phyloP scores from a whole-genome alignment of 805 yeast species.

The Myxozyma nipponensis region DNA sequence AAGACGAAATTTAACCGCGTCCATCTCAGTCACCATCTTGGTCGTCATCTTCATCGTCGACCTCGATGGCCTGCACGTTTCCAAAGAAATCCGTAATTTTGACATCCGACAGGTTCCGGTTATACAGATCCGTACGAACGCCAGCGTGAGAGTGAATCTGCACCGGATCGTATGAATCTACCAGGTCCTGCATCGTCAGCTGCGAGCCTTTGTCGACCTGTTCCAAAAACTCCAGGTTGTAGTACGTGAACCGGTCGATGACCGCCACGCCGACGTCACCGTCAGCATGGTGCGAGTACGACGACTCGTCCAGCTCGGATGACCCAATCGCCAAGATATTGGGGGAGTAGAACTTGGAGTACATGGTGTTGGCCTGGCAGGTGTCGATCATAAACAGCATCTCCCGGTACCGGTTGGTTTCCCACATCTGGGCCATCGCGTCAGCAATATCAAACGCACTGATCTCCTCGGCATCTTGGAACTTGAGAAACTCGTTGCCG shows the following conservation, averaged over 20 bases:
- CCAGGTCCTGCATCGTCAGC: constrained; percentile 73
- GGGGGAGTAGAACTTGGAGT: constrained; percentile 85
- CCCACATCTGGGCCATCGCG: constrained; percentile 96
- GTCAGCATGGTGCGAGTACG: constrained; percentile 95
- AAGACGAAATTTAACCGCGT: not conserved
- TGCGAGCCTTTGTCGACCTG: constrained; percentile 70
- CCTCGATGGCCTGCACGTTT: constrained; percentile 29
- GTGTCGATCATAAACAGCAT: constrained; percentile 97
- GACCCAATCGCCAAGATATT: constrained; percentile 92
- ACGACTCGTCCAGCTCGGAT: constrained; percentile 78
- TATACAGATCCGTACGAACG: constrained; percentile 74
- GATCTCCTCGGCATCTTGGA: constrained; percentile 97
- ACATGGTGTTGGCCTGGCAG: constrained; percentile 98
- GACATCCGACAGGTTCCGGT: constrained; percentile 63
- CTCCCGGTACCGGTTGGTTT: constrained; percentile 91
- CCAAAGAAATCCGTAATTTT: constrained; percentile 92
- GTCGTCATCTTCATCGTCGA: constrained; percentile 18
- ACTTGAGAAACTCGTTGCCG: constrained; percentile 93
- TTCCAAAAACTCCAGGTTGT: constrained; percentile 83
- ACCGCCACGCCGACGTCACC: constrained; percentile 96
- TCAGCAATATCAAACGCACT: constrained; percentile 94
- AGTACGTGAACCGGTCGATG: constrained; percentile 92
- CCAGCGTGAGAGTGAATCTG: constrained; percentile 92
- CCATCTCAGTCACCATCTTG: not conserved
- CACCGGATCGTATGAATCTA: constrained; percentile 77